Base-by-base conservation (phyloP, 2,329 filamentous ascomycete species). In the Stemphylium lycopersici region DNA sequence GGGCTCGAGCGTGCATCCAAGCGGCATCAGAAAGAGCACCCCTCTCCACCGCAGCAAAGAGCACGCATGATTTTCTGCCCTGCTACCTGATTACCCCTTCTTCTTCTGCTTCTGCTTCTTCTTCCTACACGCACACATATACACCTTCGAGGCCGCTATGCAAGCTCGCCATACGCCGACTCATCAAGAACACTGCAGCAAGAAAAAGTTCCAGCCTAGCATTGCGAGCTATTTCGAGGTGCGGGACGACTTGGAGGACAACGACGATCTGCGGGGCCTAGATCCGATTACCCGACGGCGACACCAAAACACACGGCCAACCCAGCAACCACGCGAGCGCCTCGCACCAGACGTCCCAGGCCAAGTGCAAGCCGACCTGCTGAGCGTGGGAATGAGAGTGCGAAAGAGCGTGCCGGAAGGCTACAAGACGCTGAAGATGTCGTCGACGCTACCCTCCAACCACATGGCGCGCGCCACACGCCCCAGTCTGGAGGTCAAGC, bases 401-500 rank as follows among this genome's bases (percentile, higher is more conserved):
- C 89, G 93, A 71, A 98, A 98, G 79, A 90, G 90, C 10, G 90
- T 98, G 6, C 89, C 91, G 0, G 93, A 97, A 73, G 93, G 93
- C 55, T 97, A 97, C 83, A 96, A 96, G 79, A 96, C 90, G 1
- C 84, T 84, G 74, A 79, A 68, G 60, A 76, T 64, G 36, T 46
- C 54, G 12, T 43, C 54, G 12, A 42, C 56, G 16, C 44, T 72
- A 7, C 62, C 68, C 1, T 61, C 69, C 6, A 65, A 69, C 37
- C 66, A 66, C 34, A 66, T 68, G 45, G 65, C 67, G 31, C 66
- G 66, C 59, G 43, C n/a, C n/a, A n/a, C 55, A 53, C 52, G 61
- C 49, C 41, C 65, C 33, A 43, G 55, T 18, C 53, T 61, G 36
- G 68, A 61, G 37, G 61, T 69, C 48, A 67, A 70, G 43, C 58